Base-by-base conservation (phyloP, 2,329 filamentous ascomycete genomes). In the Trichoderma brevicompactum region DNA sequence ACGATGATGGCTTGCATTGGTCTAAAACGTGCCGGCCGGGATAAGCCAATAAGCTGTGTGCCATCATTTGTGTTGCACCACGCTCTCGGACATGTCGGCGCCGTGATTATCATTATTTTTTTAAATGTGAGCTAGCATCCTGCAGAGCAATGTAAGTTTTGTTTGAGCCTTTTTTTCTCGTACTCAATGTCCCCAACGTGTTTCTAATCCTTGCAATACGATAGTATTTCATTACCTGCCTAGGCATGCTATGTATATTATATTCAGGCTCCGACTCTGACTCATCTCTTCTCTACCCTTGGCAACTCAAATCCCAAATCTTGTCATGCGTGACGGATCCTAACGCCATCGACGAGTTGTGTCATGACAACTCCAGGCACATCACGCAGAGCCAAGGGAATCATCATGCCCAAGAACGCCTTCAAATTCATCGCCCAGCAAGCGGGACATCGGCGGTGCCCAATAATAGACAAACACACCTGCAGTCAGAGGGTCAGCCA, bases 401-500 rank as follows among this genome's bases (percentile, higher is more conserved):
- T 32, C 9, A 9, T 15, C 5, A 17, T 12, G 28, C 40, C 55
- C 48, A 53, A 52, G 48, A 43, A 28, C 23, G 23, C 23, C 23
- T 28, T 28, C 23, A 28, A 53, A 32, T 38, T 38, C 32, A 15
- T 32, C 38, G 36, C 36, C 34, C 34, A 23, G 50, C 52, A 17
- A 17, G 34, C 50, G 9, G 34, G n/a, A 28, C 50, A 38, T 23
- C 32, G 15, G 40, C 13, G 49, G 19, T 63, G 40, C 48, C 60
- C 60, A 54, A 63, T 63, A 44, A 13, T 13, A 54, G 40, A 13
- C 60, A 63, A 23, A 63, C 60, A 53, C 49, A 54, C 46, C 13
- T 19, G 23, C 40, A 54, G 40, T 43, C 28, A 53, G 59, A 62
- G 59, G 59, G 60, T 63, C 60, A 46, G 60, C 49, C 40, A 54